These are phyloP conservation scores for Vaccinium vitisidaea DNA, from an alignment of 148 eudicot species.

Conservation along the genomic window DNA sequence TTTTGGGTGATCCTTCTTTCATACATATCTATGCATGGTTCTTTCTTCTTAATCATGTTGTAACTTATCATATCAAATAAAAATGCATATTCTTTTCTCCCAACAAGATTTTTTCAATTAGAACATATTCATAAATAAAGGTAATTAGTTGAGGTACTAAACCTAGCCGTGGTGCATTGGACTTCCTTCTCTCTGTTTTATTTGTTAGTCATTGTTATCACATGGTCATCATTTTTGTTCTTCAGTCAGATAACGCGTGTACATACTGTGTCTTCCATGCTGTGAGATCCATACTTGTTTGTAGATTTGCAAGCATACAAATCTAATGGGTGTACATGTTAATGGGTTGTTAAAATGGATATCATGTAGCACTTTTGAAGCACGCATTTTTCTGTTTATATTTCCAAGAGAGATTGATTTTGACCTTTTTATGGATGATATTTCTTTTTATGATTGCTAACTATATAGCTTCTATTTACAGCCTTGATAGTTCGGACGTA, in stretches of 20 bases:
- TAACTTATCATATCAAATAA: too few species aligned
- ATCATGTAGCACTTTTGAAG: background rate
- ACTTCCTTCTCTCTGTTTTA: background rate
- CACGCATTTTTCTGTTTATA: background rate
- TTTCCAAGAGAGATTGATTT: background rate
- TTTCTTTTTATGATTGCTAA: background rate
- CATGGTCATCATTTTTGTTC: background rate
- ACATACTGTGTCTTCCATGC: background rate
- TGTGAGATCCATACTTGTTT: background rate
- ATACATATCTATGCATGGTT: too few species aligned
- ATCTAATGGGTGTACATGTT: background rate
- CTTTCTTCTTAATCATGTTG: too few species aligned
- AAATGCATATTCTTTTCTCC: background rate
- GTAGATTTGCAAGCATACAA: background rate
- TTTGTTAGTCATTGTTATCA: background rate
- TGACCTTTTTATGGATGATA: background rate
- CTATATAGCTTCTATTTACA: slow-evolving; percentile 7
- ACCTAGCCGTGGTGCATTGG: background rate
- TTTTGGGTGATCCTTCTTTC: too few species aligned
- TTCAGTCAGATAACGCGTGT: background rate
- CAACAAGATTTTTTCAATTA: background rate
- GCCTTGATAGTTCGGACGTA: slow-evolving; percentile 31
- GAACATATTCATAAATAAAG: too few species aligned
- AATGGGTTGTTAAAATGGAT: background rate
- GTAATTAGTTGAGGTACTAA: background rate